Conservation (phyloP, 2,329 filamentous ascomycete genomes). For the Fusarium sp. region DNA sequence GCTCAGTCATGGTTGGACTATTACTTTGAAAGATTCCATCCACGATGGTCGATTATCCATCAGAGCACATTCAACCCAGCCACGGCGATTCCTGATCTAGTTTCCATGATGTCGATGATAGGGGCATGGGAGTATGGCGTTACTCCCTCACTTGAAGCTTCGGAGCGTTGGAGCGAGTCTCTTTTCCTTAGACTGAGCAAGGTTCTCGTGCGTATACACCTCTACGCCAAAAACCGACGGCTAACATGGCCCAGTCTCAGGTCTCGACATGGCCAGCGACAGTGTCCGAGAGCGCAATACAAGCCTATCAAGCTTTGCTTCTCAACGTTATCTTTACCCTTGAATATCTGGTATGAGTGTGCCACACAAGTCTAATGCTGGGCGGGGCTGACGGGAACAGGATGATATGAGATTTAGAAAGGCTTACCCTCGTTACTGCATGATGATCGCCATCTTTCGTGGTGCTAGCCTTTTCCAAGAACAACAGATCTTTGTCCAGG, state of each 20-base stretch:
- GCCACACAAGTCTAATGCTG: background rate
- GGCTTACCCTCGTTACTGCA: background rate
- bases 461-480: background rate
- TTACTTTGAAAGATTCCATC: background rate
- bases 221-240: rapidly evolving
- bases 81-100: background rate
- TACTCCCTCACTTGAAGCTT: background rate
- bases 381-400: background rate
- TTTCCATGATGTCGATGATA: background rate
- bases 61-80: background rate
- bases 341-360: background rate
- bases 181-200: background rate
- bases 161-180: background rate
- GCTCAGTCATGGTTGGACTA: background rate
- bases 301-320: background rate
- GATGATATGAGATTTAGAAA: background rate
- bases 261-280: background rate
- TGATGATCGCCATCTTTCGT: background rate
- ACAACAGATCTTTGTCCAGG: background rate
- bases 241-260: background rate
- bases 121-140: background rate
- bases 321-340: background rate
- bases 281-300: background rate
- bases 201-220: background rate
- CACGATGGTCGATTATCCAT: background rate